Conservation (phyloP, 257 asterid genomes). For the Voacanga thouarsii region DNA sequence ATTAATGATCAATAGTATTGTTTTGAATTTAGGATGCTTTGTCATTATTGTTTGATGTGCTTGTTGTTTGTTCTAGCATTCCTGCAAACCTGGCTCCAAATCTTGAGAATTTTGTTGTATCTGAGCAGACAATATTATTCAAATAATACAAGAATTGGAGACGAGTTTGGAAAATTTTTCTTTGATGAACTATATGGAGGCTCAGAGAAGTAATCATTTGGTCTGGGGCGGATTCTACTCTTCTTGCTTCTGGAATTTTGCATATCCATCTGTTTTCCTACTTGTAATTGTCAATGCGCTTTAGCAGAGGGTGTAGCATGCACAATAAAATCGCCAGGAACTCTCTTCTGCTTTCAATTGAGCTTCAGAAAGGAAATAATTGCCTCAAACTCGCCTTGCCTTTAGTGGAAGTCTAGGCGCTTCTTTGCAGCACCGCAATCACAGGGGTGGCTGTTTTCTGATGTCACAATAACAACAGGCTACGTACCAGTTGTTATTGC, state of each 20-base stretch:
- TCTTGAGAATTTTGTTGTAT: not conserved
- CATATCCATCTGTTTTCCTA: not conserved
- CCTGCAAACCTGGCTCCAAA: not conserved
- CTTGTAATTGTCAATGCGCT: not conserved
- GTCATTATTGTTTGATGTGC: not conserved
- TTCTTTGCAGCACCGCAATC: constrained; percentile 41
- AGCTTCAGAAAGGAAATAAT: not conserved
- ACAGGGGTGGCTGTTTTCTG: constrained; percentile 40
- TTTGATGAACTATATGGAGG: not conserved
- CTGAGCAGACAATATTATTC: not conserved
- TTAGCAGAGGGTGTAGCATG: not conserved
- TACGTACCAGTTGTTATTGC: constrained; percentile 39
- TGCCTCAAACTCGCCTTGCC: not conserved
- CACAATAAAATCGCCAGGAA: not conserved
- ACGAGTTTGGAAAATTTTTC: not conserved
- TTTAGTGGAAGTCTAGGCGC: constrained; percentile 16
- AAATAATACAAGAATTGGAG: not conserved
- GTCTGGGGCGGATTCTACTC: not conserved
- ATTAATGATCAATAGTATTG: too few species aligned
- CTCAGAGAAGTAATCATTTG: not conserved
- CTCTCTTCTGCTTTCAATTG: not conserved
- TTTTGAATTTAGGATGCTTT: not conserved
- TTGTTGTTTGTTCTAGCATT: not conserved
- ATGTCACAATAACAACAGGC: constrained; percentile 47
- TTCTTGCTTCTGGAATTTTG: not conserved